phyloP scores from a whole-genome alignment of 306 rosid genomes.

The Dryas drummondii region DNA sequence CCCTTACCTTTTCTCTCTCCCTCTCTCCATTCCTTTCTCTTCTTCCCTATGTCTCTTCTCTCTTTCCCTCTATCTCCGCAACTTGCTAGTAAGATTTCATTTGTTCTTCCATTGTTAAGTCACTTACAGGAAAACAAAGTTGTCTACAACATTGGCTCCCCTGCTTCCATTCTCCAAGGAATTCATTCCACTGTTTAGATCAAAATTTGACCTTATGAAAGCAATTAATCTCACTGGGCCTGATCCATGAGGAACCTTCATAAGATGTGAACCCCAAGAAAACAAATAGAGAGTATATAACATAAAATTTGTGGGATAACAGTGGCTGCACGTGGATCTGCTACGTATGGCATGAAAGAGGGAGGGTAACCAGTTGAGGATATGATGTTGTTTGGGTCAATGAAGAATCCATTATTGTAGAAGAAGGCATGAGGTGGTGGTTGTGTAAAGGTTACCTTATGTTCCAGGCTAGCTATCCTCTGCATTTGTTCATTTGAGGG shows the following conservation, averaged over 20 bases:
- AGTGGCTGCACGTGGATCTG: constrained; percentile 25
- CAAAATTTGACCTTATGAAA: constrained; percentile 11
- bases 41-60: no score
- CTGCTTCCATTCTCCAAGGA: constrained; percentile 25
- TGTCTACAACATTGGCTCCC: constrained; percentile 18
- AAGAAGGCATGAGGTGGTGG: constrained; percentile 18
- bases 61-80: not conserved
- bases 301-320: constrained; percentile 28
- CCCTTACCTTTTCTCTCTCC: no score
- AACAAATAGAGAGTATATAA: constrained; percentile 16
- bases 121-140: constrained; percentile 9
- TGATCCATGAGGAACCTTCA: constrained; percentile 24
- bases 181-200: constrained; percentile 15
- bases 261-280: constrained; percentile 8
- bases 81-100: constrained; percentile 23
- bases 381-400: constrained; percentile 29
- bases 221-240: constrained; percentile 4
- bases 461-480: constrained; percentile 26
- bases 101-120: constrained; percentile 22
- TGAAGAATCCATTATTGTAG: constrained; percentile 25
- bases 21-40: no score
- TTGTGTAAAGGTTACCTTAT: constrained; percentile 19
- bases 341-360: constrained; percentile 17
- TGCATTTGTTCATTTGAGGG: constrained; percentile 26
- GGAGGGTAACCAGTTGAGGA: constrained; percentile 18